Conservation (phyloP, 805 yeast species). For the Saccharomycopsis sp. region DNA sequence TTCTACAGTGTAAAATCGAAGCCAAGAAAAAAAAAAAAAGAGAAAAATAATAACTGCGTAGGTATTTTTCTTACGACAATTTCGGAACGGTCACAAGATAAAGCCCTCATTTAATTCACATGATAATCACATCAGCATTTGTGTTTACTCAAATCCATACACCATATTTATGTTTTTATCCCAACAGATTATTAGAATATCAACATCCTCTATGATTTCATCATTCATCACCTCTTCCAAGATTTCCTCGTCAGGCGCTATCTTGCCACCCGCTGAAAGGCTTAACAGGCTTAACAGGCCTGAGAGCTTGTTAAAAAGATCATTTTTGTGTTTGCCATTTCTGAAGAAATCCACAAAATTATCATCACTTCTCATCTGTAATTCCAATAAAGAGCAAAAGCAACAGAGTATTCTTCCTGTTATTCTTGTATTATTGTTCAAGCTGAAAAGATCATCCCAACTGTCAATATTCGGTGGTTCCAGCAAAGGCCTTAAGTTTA, state of each 20-base stretch:
- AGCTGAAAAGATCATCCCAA: slow-evolving; percentile 24
- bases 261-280: background rate
- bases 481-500: slow-evolving; percentile 6
- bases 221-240: background rate
- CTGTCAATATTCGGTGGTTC: slow-evolving; percentile 9
- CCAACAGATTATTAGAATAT: slow-evolving; percentile 25
- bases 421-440: slow-evolving; percentile 25
- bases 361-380: slow-evolving; percentile 17
- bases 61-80: too few species aligned
- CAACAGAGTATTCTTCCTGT: slow-evolving; percentile 31
- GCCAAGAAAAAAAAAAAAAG: too few species aligned
- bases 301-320: background rate
- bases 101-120: too few species aligned
- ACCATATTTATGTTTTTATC: slow-evolving; percentile 24
- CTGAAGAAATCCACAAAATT: slow-evolving; percentile 21
- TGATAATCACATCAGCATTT: too few species aligned
- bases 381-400: slow-evolving; percentile 29
- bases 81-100: too few species aligned
- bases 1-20: too few species aligned
- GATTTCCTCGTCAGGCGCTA: background rate
- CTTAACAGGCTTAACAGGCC: background rate
- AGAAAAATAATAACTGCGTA: too few species aligned
- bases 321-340: slow-evolving; percentile 4
- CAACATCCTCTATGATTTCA: slow-evolving; percentile 13
- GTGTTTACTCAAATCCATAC: slow-evolving; percentile 29